Base-by-base conservation (phyloP, 495 filamentous ascomycete species). In the Hyaloscypha finlandica region DNA sequence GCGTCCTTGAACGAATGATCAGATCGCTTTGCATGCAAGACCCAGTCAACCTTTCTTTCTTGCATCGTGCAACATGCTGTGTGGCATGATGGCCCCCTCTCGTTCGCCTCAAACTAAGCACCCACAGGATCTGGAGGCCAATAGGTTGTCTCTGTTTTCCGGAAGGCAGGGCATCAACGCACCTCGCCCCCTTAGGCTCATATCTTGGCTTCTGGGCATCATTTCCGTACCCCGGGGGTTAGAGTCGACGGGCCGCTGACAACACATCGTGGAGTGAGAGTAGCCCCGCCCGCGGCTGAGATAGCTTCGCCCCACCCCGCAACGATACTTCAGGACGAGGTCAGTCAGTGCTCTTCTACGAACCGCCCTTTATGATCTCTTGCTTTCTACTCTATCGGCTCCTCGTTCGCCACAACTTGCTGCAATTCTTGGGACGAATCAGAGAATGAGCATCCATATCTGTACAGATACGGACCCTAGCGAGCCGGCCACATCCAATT, bases 251-350 rank as follows among this genome's bases (percentile, higher is more conserved):
- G 32, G 32, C 59, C 59, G 59, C 12, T 25, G 59, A 37, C 59
- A 61, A 61, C 59, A 61, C 59, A 61, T 9, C 59, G n/a, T 42
- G 59, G 31, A 37, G 59, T 42, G 59, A 42, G 32, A 42, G 25
- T 1, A 25, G 25, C 25, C 25, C 29, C 6, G 14, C 37, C 8
- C 59, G 59, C 59, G 12, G 35, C 33, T 42, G n/a, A 25, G 59
- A 39, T 37, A 42, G 20, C 2, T 42, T 39, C 12, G 31, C 12
- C 31, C 20, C 31, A n/a, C 59, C 32, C 20, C 35, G 31, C 59
- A 61, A 61, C 11, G 14, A 37, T 61, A 39, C 35, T 61, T 61
- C 32, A 61, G 9, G 37, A 45, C 22, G 37, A 8, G 59, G 30
- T 61, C 59, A 42, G 59, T 61, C n/a, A 61, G 32, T 2, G 37